A percentile compares a stretch with the other conserved stretches of the same genome.
phyloP scores from a whole-genome alignment of 2,329 filamentous ascomycete genomes.

The Ophiostoma ips region DNA sequence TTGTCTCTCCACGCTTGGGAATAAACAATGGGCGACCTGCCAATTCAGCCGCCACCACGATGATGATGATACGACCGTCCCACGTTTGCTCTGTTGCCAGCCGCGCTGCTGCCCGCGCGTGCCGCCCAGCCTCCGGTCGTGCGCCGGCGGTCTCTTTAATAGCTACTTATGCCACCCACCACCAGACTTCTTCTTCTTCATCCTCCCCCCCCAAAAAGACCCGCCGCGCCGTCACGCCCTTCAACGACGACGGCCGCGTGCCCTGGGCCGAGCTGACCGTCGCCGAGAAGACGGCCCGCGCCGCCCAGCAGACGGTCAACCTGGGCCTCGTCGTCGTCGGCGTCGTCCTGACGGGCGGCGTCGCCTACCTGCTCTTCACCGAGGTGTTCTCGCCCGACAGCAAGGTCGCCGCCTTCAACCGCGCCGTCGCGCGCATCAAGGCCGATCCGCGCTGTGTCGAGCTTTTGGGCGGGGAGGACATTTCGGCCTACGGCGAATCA shows the following conservation, averaged over 20 bases:
- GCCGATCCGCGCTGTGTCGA: conserved; percentile 56
- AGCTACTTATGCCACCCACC: conserved; percentile 33
- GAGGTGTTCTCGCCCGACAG: conserved; percentile 78
- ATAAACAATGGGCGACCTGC: conserved; percentile 2
- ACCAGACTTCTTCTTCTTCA: conserved; percentile 25
- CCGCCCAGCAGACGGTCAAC: conserved; percentile 85
- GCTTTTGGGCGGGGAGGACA: conserved; percentile 63
- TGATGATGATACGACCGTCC: conserved; percentile 6
- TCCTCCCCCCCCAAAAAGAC: conserved; percentile 8
- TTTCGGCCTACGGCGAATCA: conserved; percentile 68
- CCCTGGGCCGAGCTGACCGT: conserved; percentile 65
- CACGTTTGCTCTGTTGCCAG: conserved; percentile 3
- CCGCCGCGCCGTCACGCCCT: conserved; percentile 61
- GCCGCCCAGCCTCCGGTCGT: background rate
- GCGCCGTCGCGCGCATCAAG: conserved; percentile 67
- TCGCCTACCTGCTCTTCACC: conserved; percentile 63
- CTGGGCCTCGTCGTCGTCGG: conserved; percentile 65
- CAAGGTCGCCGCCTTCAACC: conserved; percentile 79
- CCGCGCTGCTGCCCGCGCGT: background rate
- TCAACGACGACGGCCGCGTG: conserved; percentile 74
- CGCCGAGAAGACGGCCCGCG: conserved; percentile 66
- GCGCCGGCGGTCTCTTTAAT: conserved; percentile 23
- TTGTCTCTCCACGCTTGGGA: too few species aligned
- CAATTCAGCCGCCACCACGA: conserved; percentile 3
- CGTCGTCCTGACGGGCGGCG: conserved; percentile 60